These are phyloP conservation scores for Podospora anserina DNA, from an alignment of 495 filamentous ascomycete species.

Conservation along the genomic window DNA sequence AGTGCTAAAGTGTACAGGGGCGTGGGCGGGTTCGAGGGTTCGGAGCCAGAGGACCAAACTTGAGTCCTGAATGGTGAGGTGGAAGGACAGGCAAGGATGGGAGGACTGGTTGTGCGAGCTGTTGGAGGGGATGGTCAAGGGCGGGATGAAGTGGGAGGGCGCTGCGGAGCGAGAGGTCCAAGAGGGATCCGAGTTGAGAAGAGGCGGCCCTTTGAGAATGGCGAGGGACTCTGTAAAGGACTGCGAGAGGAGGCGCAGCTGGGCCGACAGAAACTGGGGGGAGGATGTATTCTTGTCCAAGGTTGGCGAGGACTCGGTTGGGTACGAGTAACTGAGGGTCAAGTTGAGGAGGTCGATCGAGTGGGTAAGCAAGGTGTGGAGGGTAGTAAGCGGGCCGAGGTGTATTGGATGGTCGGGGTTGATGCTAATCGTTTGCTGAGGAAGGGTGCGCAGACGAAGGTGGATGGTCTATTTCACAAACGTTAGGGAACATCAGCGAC, in stretches of 20 bases:
- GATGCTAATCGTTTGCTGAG: conserved; percentile 48
- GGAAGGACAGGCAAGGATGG: conserved; percentile 57
- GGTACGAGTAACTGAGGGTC: conserved; percentile 57
- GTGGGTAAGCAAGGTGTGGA: conserved; percentile 71
- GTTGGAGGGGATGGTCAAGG: conserved; percentile 34
- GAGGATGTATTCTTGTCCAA: conserved; percentile 27
- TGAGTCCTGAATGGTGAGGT: conserved; percentile 73
- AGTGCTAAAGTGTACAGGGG: conserved; percentile 47
- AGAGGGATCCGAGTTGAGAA: conserved; percentile 31
- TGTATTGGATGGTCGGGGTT: conserved; percentile 55
- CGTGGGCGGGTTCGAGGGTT: conserved; percentile 63
- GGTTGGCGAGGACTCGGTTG: conserved; percentile 42
- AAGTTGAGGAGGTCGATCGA: conserved; percentile 76
- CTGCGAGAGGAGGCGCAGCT: conserved; percentile 72
- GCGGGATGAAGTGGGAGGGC: conserved; percentile 43
- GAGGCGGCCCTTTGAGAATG: conserved; percentile 56
- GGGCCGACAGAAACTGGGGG: conserved; percentile 65
- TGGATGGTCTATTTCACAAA: conserved; percentile 36
- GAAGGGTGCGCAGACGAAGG: conserved; percentile 49
- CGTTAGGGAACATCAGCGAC: conserved; percentile 17
- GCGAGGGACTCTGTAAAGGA: conserved; percentile 67
- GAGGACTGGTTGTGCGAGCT: conserved; percentile 40
- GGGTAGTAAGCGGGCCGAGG: conserved; percentile 65
- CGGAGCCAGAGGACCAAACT: conserved; percentile 75
- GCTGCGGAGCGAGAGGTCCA: conserved; percentile 41